A percentile compares a stretch with the other conserved stretches of the same genome.
These are phyloP conservation scores for Avena insularis DNA, from an alignment of 176 grass and related monocot genomes.

Conservation along the genomic window DNA sequence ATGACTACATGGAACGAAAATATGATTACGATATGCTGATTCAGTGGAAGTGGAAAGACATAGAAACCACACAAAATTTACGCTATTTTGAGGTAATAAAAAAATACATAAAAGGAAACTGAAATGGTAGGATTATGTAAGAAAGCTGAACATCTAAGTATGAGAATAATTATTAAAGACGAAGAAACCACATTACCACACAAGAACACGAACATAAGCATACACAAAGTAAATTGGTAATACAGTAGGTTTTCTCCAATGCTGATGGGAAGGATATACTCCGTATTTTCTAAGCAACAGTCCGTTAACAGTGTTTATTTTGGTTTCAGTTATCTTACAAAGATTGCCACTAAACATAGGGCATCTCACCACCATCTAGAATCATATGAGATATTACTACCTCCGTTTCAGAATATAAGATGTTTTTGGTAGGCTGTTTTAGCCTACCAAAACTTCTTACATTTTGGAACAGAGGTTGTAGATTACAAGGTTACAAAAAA, in stretches of 20 bases:
- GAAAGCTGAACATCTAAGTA: background rate
- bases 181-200: background rate
- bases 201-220: background rate
- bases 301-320: background rate
- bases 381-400: background rate
- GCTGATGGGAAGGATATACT: background rate
- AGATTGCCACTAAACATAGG: background rate
- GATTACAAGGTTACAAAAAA: too few species aligned
- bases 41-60: background rate
- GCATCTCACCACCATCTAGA: background rate
- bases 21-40: background rate
- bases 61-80: background rate
- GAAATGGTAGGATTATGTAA: conserved; percentile 1
- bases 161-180: background rate
- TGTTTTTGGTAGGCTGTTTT: too few species aligned
- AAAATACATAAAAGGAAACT: background rate
- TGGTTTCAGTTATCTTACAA: background rate
- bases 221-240: background rate
- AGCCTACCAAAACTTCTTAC: too few species aligned
- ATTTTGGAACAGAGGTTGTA: too few species aligned
- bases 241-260: background rate
- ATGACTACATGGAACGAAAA: conserved; percentile 2
- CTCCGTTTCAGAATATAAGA: too few species aligned
- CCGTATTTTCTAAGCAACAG: conserved; percentile 20
- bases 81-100: background rate